Evolutionary conservation across 805 yeast genomes (phyloP).

Genomic region (Ogataea allantospora): DNA sequence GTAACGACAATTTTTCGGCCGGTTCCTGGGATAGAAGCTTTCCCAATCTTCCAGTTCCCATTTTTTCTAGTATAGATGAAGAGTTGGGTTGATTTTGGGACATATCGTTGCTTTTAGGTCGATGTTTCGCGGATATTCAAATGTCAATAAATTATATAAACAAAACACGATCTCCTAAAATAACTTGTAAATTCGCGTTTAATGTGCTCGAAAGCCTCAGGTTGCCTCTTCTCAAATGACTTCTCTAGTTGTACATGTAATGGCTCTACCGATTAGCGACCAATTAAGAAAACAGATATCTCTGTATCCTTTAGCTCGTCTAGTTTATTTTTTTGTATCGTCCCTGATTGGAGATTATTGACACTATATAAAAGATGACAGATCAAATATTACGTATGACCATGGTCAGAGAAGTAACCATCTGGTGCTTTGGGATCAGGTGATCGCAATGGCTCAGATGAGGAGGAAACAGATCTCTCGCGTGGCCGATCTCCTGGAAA

Average conservation of each 20-base stretch:
- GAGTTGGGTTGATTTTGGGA: slow-evolving; percentile 16
- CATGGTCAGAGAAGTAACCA: slow-evolving; percentile 2
- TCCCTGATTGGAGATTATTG: slow-evolving; percentile 6
- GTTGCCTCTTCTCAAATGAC: not conserved
- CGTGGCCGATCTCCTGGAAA: slow-evolving; percentile 14
- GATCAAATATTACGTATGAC: slow-evolving; percentile 2
- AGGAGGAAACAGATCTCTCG: not conserved
- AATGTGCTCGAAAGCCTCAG: slow-evolving; percentile 6
- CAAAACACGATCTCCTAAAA: slow-evolving; percentile 9
- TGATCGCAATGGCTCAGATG: slow-evolving; percentile 4
- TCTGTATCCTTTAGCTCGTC: slow-evolving; percentile 6
- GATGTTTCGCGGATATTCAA: slow-evolving; percentile 14
- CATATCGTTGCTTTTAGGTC: slow-evolving; percentile 9
- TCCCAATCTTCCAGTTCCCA: slow-evolving; percentile 13
- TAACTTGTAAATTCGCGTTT: slow-evolving; percentile 3
- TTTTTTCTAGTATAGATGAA: slow-evolving; percentile 13
- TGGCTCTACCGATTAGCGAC: slow-evolving; percentile 1
- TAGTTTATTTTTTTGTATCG: slow-evolving; percentile 10
- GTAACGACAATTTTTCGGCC: slow-evolving; percentile 6
- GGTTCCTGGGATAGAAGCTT: slow-evolving; percentile 15
- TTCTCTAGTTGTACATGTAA: slow-evolving; percentile 4
- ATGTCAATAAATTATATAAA: slow-evolving; percentile 10
- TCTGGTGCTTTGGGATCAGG: slow-evolving; percentile 1
- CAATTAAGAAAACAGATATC: slow-evolving; percentile 1
- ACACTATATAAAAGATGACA: slow-evolving; percentile 11